Evolutionary conservation across 2,329 filamentous ascomycete species (phyloP).

Genomic region (Botryotinia globosa): DNA sequence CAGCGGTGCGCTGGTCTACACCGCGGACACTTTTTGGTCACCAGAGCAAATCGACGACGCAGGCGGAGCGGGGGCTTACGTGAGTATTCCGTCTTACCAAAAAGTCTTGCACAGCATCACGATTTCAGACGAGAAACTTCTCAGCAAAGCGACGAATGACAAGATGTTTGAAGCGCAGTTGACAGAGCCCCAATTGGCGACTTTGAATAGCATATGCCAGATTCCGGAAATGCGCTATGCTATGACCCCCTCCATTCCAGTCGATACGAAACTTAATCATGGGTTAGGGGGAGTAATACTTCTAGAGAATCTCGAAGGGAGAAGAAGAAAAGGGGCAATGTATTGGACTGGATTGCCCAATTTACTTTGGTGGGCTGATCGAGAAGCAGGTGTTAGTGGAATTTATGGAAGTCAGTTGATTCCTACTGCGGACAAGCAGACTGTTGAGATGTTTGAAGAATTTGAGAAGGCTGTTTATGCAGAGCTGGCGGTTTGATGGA

Average conservation of each 20-base stretch:
- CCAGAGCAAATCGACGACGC: constrained; percentile 10
- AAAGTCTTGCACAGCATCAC: constrained; percentile 23
- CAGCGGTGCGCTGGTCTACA: neutral
- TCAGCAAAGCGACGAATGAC: constrained; percentile 14
- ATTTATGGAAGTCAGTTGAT: constrained; percentile 45
- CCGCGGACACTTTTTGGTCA: neutral
- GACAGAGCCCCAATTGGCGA: neutral
- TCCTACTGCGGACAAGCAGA: constrained; percentile 43
- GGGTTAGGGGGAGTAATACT: constrained; percentile 18
- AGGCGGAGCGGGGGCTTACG: constrained; percentile 17
- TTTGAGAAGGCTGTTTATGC: constrained; percentile 45
- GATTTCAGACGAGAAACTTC: constrained; percentile 20
- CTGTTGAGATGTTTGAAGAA: constrained; percentile 38
- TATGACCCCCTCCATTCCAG: neutral
- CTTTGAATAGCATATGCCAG: neutral
- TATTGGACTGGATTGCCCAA: constrained; percentile 48
- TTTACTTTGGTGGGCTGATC: constrained; percentile 46
- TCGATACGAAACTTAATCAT: neutral
- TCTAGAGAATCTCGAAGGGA: constrained; percentile 11
- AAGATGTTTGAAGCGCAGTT: constrained; percentile 25
- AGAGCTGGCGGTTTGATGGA: neutral
- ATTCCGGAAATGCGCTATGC: neutral
- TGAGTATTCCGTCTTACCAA: constrained; percentile 15
- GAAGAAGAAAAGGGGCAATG: constrained; percentile 19
- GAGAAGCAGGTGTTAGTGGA: constrained; percentile 42